Conservation (phyloP, 2,329 filamentous ascomycete genomes). For the Pochonia chlamydosporia region DNA sequence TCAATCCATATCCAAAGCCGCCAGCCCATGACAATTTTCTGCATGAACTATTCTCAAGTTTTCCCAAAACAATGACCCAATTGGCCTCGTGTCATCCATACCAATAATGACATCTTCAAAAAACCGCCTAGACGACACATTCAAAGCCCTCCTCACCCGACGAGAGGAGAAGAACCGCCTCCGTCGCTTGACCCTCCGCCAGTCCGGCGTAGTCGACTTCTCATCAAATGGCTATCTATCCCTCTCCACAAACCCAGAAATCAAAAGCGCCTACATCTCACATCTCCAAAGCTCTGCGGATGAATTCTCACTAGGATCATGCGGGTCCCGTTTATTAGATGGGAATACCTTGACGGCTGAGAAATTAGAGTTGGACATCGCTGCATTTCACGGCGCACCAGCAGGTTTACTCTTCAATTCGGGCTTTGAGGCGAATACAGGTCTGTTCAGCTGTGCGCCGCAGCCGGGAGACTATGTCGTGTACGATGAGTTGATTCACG, state of each 20-base stretch:
- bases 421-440: constrained; percentile 62
- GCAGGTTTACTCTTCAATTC: constrained; percentile 49
- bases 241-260: constrained; percentile 45
- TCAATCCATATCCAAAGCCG: not conserved
- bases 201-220: constrained; percentile 67
- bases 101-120: constrained; percentile 4
- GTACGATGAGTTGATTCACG: constrained; percentile 72
- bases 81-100: not conserved
- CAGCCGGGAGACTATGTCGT: constrained; percentile 58
- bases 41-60: not conserved
- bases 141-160: constrained; percentile 20
- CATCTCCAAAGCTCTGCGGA: constrained; percentile 19
- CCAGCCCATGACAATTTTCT: not conserved
- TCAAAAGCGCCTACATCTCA: constrained; percentile 60
- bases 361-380: constrained; percentile 39
- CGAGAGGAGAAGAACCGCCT: constrained; percentile 29
- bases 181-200: constrained; percentile 49
- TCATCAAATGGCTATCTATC: constrained; percentile 78
- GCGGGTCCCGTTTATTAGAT: constrained; percentile 47
- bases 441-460: constrained; percentile 54
- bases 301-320: constrained; percentile 35
- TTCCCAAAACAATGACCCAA: not conserved
- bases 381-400: constrained; percentile 39
- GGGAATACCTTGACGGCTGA: constrained; percentile 43
- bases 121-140: constrained; percentile 19